phyloP scores from a whole-genome alignment of 441 rosid species.

The Adansonia madagascariensis region DNA sequence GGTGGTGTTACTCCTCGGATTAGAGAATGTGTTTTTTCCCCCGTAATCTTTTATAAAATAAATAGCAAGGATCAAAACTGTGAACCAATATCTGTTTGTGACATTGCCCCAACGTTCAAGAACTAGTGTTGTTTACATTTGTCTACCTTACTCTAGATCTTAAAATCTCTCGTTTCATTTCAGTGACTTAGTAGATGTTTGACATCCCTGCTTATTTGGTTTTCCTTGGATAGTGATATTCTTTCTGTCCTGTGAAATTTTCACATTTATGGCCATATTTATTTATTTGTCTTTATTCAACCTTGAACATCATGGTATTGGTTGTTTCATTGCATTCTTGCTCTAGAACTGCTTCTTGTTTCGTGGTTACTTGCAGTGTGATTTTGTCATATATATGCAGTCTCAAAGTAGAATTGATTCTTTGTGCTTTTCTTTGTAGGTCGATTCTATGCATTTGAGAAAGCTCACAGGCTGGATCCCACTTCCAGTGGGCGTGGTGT shows the following conservation, averaged over 20 bases:
- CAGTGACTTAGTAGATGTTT: background rate
- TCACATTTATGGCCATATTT: background rate
- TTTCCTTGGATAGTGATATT: background rate
- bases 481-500: constrained; percentile 97
- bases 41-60: constrained; percentile 1
- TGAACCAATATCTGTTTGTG: background rate
- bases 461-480: constrained; percentile 95
- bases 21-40: background rate
- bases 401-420: background rate
- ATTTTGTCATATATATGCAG: background rate
- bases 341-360: constrained; percentile 7
- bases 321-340: constrained; percentile 3
- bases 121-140: background rate
- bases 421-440: constrained; percentile 48
- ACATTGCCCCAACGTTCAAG: background rate
- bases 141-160: background rate
- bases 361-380: background rate
- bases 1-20: background rate
- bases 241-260: background rate
- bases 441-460: constrained; percentile 95
- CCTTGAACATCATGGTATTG: background rate
- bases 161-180: background rate
- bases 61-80: background rate
- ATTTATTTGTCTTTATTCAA: background rate
- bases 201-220: background rate